Percentiles rank a stretch among this genome's conserved stretches.
These are phyloP conservation scores for Colletotrichum sp. DNA, from an alignment of 2,329 filamentous ascomycete genomes.

Conservation along the genomic window DNA sequence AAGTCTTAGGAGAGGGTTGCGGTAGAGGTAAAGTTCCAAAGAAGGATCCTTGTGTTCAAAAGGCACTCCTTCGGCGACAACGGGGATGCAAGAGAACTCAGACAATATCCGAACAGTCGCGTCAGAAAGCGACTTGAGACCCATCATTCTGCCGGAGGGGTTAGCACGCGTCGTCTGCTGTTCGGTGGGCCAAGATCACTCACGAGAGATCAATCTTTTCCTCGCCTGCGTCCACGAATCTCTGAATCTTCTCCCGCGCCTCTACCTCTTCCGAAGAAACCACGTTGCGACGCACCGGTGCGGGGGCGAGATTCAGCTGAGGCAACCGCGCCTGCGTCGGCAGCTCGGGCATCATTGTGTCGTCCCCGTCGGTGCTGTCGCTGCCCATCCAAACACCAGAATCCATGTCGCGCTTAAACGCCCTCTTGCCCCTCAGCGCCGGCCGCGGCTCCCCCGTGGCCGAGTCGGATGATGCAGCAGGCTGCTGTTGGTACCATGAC, in stretches of 20 bases:
- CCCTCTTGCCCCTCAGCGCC: conserved; percentile 49
- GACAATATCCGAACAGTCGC: conserved; percentile 61
- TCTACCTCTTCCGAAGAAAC: conserved; percentile 45
- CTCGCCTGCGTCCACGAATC: conserved; percentile 60
- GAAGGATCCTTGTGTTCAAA: conserved; percentile 64
- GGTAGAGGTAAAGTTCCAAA: conserved; percentile 65
- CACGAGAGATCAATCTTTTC: conserved; percentile 68
- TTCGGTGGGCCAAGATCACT: conserved; percentile 27
- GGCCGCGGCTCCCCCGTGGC: conserved; percentile 44
- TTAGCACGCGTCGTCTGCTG: not conserved
- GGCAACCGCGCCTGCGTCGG: conserved; percentile 39
- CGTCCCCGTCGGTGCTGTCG: conserved; percentile 54
- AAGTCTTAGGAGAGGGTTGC: conserved; percentile 60
- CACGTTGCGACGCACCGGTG: conserved; percentile 24
- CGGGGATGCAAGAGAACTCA: conserved; percentile 57
- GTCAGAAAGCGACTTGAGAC: conserved; percentile 58
- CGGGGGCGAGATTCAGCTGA: conserved; percentile 32
- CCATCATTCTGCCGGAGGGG: conserved; percentile 38
- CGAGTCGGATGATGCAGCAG: conserved; percentile 50
- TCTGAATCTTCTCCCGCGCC: conserved; percentile 51
- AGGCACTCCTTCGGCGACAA: conserved; percentile 58
- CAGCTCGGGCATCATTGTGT: conserved; percentile 35
- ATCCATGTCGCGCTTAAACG: conserved; percentile 64
- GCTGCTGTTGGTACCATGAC: conserved; percentile 69
- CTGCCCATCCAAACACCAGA: conserved; percentile 74